Conservation (phyloP, 169 alveolate genomes). For the Plasmodium coatneyi region DNA sequence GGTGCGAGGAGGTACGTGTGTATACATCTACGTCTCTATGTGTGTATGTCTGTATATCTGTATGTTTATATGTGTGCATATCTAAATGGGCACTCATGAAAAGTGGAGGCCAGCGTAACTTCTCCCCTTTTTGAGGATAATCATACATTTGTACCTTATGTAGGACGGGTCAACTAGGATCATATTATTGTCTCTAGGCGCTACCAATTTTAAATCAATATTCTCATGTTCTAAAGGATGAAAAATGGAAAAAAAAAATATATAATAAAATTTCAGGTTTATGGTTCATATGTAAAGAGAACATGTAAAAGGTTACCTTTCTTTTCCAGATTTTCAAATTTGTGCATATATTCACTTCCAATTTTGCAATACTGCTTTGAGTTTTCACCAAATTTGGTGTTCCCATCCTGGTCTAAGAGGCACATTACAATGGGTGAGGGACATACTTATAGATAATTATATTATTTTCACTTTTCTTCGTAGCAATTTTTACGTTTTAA, state of each 20-base stretch:
- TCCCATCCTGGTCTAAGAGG: slow-evolving; percentile 2
- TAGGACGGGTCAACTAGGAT: slow-evolving; percentile 36
- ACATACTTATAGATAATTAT: not conserved
- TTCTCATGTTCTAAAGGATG: slow-evolving; percentile 12
- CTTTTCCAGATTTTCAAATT: slow-evolving; percentile 53
- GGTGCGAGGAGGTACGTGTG: not conserved
- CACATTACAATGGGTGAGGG: not conserved
- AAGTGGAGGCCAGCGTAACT: not conserved
- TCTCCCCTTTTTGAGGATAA: not conserved
- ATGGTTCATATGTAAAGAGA: not conserved
- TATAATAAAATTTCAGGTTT: not conserved
- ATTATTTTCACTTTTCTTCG: not conserved
- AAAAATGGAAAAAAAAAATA: not conserved
- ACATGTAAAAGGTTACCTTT: slow-evolving; percentile 4
- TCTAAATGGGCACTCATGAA: not conserved
- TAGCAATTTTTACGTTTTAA: not conserved
- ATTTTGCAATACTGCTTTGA: not conserved
- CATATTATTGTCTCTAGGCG: not conserved
- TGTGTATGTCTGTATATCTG: not conserved
- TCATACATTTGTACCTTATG: slow-evolving; percentile 19
- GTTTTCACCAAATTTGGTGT: not conserved
- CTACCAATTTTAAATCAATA: slow-evolving; percentile 8
- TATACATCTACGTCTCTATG: not conserved
- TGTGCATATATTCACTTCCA: slow-evolving; percentile 18
- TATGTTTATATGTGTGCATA: not conserved